Conservation (phyloP, 192 early-diverging fungal genomes). For the Pecoramyces ruminantium region DNA sequence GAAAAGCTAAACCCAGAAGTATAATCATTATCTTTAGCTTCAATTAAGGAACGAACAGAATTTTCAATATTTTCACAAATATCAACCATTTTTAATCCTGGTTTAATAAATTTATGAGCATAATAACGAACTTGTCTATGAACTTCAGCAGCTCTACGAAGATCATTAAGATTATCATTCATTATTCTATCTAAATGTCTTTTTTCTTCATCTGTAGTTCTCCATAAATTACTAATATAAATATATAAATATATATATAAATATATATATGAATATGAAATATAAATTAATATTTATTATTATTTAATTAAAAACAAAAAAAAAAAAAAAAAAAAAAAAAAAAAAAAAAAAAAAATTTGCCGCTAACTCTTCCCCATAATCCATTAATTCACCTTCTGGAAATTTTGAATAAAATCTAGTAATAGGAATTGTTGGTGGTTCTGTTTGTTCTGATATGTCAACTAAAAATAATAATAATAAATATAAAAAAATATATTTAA, state of each 20-base stretch:
- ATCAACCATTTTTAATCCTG: constrained; percentile 91
- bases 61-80: constrained; percentile 89
- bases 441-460: constrained; percentile 13
- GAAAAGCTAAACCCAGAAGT: constrained; percentile 73
- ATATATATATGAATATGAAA: too few relatives aligned
- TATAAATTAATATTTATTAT: too few relatives aligned
- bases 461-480: background rate
- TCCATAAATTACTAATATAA: constrained; percentile 50
- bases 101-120: constrained; percentile 64
- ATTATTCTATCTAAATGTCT: constrained; percentile 56
- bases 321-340: too few relatives aligned
- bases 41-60: constrained; percentile 69
- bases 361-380: background rate
- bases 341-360: background rate
- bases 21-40: constrained; percentile 67
- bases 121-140: constrained; percentile 81
- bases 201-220: constrained; percentile 88
- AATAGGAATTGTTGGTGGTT: constrained; percentile 46
- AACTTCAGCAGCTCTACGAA: constrained; percentile 81
- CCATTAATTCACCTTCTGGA: background rate
- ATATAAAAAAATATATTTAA: too few relatives aligned
- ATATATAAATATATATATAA: too few relatives aligned
- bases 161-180: constrained; percentile 57
- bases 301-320: too few relatives aligned
- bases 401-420: constrained; percentile 57